Evolutionary conservation across 2,329 filamentous ascomycete species (phyloP).

Genomic region (Epichloe uncinata): DNA sequence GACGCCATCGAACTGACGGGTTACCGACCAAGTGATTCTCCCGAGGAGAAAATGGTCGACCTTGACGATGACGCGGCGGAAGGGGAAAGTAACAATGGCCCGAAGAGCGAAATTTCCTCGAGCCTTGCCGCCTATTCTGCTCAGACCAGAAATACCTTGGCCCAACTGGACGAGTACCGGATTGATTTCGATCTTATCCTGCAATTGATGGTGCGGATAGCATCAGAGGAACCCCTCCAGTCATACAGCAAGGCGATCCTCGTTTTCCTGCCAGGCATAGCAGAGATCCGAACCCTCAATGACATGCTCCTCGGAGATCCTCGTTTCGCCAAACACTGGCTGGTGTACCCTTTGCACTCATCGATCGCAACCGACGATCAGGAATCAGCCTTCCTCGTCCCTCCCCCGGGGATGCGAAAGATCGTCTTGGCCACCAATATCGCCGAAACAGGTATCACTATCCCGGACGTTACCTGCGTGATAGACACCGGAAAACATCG

Average conservation of each 20-base stretch:
- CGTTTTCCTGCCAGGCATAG: slow-evolving; percentile 90
- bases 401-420: slow-evolving; percentile 71
- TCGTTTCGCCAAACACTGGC: slow-evolving; percentile 64
- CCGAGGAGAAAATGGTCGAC: slow-evolving; percentile 41
- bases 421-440: slow-evolving; percentile 97
- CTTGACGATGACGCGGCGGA: slow-evolving; percentile 48
- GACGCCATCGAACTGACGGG: slow-evolving; percentile 83
- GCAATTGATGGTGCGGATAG: slow-evolving; percentile 64
- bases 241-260: slow-evolving; percentile 79
- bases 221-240: slow-evolving; percentile 50
- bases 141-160: slow-evolving; percentile 60
- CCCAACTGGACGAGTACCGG: slow-evolving; percentile 76
- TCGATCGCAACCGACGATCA: slow-evolving; percentile 94
- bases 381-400: slow-evolving; percentile 79
- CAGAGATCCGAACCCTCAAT: slow-evolving; percentile 79
- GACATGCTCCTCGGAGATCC: slow-evolving; percentile 70
- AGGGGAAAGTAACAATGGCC: slow-evolving; percentile 33
- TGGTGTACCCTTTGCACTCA: slow-evolving; percentile 82
- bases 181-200: slow-evolving; percentile 83
- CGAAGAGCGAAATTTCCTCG: slow-evolving; percentile 45
- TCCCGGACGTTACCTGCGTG: slow-evolving; percentile 93
- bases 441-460: slow-evolving; percentile 95
- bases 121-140: slow-evolving; percentile 61
- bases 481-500: slow-evolving; percentile 95
- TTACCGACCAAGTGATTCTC: slow-evolving; percentile 40